Evolutionary conservation across 2,329 filamentous ascomycete species (phyloP).

Genomic region (Drechslera avenae): DNA sequence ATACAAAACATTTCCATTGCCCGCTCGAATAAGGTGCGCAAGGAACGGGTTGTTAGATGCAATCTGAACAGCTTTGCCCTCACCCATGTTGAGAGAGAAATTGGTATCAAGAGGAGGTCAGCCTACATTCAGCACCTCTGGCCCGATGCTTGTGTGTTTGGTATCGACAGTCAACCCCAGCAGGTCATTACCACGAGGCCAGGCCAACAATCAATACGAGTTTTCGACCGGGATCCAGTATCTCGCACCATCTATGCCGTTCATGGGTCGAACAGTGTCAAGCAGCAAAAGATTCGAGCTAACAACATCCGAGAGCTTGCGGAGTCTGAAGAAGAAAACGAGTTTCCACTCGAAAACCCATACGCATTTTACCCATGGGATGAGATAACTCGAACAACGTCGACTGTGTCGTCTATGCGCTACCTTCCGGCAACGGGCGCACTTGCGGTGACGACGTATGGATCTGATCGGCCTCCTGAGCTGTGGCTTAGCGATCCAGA

Average conservation of each 20-base stretch:
- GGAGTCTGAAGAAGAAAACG: neutral
- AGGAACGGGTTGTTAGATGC: slow-evolving; percentile 32
- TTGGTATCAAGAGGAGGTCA: slow-evolving; percentile 26
- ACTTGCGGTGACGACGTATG: slow-evolving; percentile 38
- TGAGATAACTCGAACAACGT: slow-evolving; percentile 30
- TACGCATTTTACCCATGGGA: slow-evolving; percentile 32
- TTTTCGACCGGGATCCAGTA: slow-evolving; percentile 37
- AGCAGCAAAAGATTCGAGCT: slow-evolving; percentile 15
- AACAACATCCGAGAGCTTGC: too few species aligned
- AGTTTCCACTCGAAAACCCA: slow-evolving; percentile 4
- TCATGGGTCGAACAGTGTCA: slow-evolving; percentile 31
- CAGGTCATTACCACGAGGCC: slow-evolving; percentile 15
- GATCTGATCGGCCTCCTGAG: slow-evolving; percentile 34
- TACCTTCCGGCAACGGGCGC: slow-evolving; percentile 36
- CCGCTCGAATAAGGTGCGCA: slow-evolving; percentile 20
- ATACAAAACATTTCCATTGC: slow-evolving; percentile 14
- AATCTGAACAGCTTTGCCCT: slow-evolving; percentile 24
- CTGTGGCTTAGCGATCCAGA: slow-evolving; percentile 36
- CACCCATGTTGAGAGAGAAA: slow-evolving; percentile 34
- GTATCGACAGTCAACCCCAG: slow-evolving; percentile 12
- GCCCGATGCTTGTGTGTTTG: slow-evolving; percentile 35
- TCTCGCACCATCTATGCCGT: slow-evolving; percentile 33
- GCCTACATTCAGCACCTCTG: slow-evolving; percentile 29
- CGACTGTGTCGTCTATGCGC: slow-evolving; percentile 38
- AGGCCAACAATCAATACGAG: slow-evolving; percentile 14